Conservation (phyloP, 768 basidiomycete genomes). For the Tricholoma bakamatsutake region DNA sequence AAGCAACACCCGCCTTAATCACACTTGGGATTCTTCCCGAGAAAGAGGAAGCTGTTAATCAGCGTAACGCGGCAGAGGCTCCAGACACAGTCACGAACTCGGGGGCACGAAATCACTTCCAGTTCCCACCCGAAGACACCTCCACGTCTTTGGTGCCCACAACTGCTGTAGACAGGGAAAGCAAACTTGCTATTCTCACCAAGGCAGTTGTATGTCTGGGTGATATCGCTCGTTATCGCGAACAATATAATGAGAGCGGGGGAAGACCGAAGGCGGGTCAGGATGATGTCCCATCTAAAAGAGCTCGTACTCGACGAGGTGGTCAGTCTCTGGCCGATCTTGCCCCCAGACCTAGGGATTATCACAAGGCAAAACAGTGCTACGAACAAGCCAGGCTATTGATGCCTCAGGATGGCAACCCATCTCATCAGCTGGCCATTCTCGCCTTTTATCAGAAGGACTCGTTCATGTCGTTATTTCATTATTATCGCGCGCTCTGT, state of each 20-base stretch:
- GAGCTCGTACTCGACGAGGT: constrained; percentile 42
- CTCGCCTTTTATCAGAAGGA: constrained; percentile 82
- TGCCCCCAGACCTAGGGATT: constrained; percentile 57
- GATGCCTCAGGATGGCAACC: constrained; percentile 85
- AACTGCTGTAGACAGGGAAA: constrained; percentile 48
- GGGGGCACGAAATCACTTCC: constrained; percentile 49
- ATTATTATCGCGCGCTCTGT: constrained; percentile 91
- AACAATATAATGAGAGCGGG: constrained; percentile 76
- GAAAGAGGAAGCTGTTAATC: constrained; percentile 26
- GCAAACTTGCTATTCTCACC: constrained; percentile 69
- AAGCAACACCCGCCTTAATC: constrained; percentile 52
- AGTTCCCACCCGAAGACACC: constrained; percentile 56
- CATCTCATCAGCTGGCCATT: constrained; percentile 95
- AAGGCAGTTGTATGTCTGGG: constrained; percentile 91
- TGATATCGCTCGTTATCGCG: constrained; percentile 90
- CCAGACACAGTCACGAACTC: constrained; percentile 20
- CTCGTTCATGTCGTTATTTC: constrained; percentile 70
- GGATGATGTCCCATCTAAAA: constrained; percentile 45
- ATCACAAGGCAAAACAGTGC: constrained; percentile 67
- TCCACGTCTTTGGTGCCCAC: constrained; percentile 30
- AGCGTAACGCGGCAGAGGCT: constrained; percentile 13
- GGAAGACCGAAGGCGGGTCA: constrained; percentile 63
- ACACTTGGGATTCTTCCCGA: constrained; percentile 48
- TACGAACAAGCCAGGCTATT: constrained; percentile 84
- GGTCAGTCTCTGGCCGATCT: constrained; percentile 39